Evolutionary conservation across 352 stramenopile genomes (phyloP), one percentile per base, ranked within the genome.

Genomic region (Globisporangium paroecandrum): DNA sequence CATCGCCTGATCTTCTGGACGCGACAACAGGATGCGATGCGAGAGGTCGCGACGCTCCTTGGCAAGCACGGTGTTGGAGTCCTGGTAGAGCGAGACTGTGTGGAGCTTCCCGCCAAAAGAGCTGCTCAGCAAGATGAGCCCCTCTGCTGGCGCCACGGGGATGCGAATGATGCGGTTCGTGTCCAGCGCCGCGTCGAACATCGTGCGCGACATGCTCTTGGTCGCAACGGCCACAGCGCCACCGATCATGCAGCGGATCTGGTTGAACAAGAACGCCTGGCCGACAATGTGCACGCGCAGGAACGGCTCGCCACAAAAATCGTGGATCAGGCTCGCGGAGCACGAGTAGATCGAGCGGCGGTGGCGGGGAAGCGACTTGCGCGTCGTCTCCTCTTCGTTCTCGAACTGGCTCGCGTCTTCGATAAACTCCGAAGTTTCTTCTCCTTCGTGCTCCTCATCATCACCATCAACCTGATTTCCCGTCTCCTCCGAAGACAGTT

Each of bases 211-310:
- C 67, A 97, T 83, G 51, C 81, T 78, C 34, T 90, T 90, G 2
- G 81, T 94, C 0, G 86, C 87, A 18, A 97, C 85, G 29, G 85
- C 87, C 9, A 98, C 61, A 8, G 90, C 91, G 12, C 81, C 90
- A 32, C 90, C 90, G 27, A 98, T 74, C 90, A 98, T 97, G 55
- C 89, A 93, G 9, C 91, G 89, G 58, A 98, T 97, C 77, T 98
- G 91, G 69, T 97, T 94, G 36, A 95, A 75, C 54, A 97, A 65
- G 66, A 97, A 97, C 18, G 88, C 87, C 43, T 94, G 84, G 27
- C 85, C 89, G 4, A 89, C 82, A 27, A 97, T 88, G 59, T 88
- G 84, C 27, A 97, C 77, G 13, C 85, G 82, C 43, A 97, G n/a
- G 63, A 82, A 89, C 25, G 80, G 79, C 43, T 88, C 69, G 29